Conservation (phyloP, 371 early-diverging fungal genomes). For the Mortierella sp. region DNA sequence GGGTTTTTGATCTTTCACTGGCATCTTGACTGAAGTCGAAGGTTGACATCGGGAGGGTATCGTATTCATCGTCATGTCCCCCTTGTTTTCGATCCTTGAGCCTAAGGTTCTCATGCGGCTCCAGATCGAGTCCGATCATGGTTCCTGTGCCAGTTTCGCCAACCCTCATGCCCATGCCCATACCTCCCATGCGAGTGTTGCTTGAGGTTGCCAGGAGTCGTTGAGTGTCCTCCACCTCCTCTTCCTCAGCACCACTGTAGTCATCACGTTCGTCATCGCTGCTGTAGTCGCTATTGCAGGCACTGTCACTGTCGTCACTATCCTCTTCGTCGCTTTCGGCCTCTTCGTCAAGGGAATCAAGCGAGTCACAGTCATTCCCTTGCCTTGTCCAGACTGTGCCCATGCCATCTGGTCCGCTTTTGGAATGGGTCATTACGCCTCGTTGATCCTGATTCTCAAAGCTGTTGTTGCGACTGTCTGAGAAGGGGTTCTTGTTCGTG, state of each 20-base stretch:
- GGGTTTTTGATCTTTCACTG: constrained; percentile 1
- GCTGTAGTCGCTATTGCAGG: constrained; percentile 12
- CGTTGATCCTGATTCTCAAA: no score
- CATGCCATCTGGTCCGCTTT: background rate
- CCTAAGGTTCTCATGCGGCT: constrained; percentile 25
- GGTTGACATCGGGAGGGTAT: constrained; percentile 31
- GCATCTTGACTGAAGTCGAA: constrained; percentile 6
- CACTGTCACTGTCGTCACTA: constrained; percentile 8
- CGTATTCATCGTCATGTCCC: constrained; percentile 9
- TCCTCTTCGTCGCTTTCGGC: constrained; percentile 3
- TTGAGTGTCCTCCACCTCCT: constrained; percentile 35
- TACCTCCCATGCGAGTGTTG: constrained; percentile 34
- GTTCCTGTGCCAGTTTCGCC: constrained; percentile 54
- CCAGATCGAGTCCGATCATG: constrained; percentile 47
- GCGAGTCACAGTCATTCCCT: constrained; percentile 21
- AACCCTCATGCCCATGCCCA: constrained; percentile 48
- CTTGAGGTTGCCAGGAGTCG: constrained; percentile 27
- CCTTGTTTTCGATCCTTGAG: background rate
- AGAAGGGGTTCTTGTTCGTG: constrained; percentile 9
- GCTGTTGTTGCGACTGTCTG: background rate
- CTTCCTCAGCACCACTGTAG: constrained; percentile 7
- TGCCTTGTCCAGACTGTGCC: background rate
- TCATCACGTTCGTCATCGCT: constrained; percentile 1
- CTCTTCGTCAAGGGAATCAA: constrained; percentile 19
- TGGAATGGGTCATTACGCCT: no score